phyloP scores from a whole-genome alignment of 2,329 filamentous ascomycete species.

The Lasiodiplodia gonubiensis region DNA sequence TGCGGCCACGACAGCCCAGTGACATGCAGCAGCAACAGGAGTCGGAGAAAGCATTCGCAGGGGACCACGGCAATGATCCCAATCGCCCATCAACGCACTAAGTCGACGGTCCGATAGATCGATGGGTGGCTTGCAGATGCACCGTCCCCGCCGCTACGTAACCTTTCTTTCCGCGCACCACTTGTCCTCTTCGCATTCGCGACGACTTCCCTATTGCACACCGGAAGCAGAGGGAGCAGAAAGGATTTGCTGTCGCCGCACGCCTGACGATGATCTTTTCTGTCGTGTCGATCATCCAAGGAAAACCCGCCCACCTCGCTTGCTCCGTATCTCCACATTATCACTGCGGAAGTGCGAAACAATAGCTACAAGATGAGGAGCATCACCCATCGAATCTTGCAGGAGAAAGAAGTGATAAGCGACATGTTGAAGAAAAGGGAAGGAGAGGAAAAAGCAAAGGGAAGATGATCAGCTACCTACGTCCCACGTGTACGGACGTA shows the following conservation, averaged over 20 bases:
- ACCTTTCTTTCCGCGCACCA: slow-evolving; percentile 1
- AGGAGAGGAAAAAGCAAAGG: not conserved
- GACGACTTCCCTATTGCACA: not conserved
- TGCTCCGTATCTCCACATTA: slow-evolving; percentile 8
- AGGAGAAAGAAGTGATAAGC: not conserved
- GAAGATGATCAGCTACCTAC: not conserved
- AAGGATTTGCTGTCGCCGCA: not conserved
- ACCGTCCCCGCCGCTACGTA: not conserved
- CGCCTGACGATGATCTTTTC: not conserved
- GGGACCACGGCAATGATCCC: not conserved
- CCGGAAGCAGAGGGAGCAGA: not conserved
- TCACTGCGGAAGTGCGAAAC: not conserved
- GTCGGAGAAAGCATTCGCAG: not conserved
- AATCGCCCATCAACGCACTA: not conserved
- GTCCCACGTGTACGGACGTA: not conserved
- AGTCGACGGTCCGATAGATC: slow-evolving; percentile 19
- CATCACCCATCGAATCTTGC: not conserved
- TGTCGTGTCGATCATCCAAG: slow-evolving; percentile 1
- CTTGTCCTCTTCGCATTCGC: slow-evolving; percentile 2
- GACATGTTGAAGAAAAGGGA: not conserved
- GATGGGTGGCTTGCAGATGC: slow-evolving; percentile 13
- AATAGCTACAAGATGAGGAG: not conserved
- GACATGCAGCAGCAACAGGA: not conserved
- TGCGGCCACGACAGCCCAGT: not conserved
- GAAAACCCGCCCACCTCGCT: slow-evolving; percentile 8